Evolutionary conservation across 306 rosid species (phyloP).

Genomic region (Quercus glauca): DNA sequence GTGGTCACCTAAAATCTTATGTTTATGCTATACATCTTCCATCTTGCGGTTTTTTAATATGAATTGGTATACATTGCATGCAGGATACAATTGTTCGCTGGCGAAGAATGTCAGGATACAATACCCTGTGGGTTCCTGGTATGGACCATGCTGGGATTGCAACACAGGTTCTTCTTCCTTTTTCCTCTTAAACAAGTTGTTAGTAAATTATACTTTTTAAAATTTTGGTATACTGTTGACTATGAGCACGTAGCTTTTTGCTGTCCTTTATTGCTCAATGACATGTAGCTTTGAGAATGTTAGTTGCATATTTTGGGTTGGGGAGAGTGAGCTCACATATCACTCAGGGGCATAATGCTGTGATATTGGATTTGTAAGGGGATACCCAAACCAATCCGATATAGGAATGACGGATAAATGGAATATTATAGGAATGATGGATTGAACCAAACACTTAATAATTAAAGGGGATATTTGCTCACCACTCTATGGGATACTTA

Average conservation of each 20-base stretch:
- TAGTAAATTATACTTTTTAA: not conserved
- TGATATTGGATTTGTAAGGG: too few relatives aligned
- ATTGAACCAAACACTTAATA: too few relatives aligned
- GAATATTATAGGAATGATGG: too few relatives aligned
- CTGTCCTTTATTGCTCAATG: not conserved
- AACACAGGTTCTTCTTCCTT: slow-evolving; percentile 72
- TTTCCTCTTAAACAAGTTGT: not conserved
- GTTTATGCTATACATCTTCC: slow-evolving; percentile 7
- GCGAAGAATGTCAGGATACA: slow-evolving; percentile 92
- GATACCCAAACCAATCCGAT: too few relatives aligned
- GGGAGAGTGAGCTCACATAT: not conserved
- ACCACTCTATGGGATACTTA: too few relatives aligned
- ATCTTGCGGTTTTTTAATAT: not conserved
- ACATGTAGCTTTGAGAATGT: not conserved
- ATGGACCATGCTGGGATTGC: slow-evolving; percentile 99
- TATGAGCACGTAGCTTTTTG: not conserved
- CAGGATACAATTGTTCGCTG: slow-evolving; percentile 96
- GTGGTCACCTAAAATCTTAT: not conserved
- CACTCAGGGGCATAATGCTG: not conserved
- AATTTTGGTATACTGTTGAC: not conserved
- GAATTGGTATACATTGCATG: slow-evolving; percentile 21
- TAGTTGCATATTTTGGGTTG: not conserved
- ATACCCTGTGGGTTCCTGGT: slow-evolving; percentile 96
- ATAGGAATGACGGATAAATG: too few relatives aligned
- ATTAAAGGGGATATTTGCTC: too few relatives aligned